phyloP scores from a whole-genome alignment of 140 eudicot species.

The Oenanthe javanica region DNA sequence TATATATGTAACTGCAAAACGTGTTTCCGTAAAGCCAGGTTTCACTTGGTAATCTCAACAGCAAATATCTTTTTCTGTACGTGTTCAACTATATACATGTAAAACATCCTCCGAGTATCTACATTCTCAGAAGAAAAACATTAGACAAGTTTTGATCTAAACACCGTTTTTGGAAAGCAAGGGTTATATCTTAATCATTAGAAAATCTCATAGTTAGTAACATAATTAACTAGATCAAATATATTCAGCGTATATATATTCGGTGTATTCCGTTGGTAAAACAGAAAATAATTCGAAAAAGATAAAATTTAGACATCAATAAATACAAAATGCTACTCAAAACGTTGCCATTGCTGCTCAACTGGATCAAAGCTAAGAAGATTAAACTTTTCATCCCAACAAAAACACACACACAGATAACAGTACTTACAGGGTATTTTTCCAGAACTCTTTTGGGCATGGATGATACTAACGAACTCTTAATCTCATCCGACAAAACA shows the following conservation, averaged over 20 bases:
- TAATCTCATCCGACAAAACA: constrained; percentile 29
- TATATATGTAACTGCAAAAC: not conserved
- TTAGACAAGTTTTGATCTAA: not conserved
- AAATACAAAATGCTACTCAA: not conserved
- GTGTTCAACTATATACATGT: not conserved
- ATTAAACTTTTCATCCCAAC: too few relatives aligned
- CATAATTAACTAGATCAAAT: too few relatives aligned
- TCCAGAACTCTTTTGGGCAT: constrained; percentile 43
- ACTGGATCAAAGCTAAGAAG: not conserved
- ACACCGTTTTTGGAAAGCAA: too few relatives aligned
- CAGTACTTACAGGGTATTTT: constrained; percentile 53
- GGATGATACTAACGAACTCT: constrained; percentile 11
- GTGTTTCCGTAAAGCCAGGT: not conserved
- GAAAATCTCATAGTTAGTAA: too few relatives aligned
- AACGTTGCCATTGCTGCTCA: not conserved
- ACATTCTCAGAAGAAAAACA: not conserved
- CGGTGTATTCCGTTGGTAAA: too few relatives aligned
- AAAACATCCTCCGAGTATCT: not conserved
- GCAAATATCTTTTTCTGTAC: not conserved
- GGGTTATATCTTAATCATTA: too few relatives aligned
- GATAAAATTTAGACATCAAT: too few relatives aligned
- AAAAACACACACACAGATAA: not conserved
- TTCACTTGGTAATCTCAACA: not conserved
- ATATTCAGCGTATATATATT: too few relatives aligned
- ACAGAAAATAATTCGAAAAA: too few relatives aligned